phyloP scores from a whole-genome alignment of 345 rosid genomes.

The Cardiospermum halicacabum region DNA sequence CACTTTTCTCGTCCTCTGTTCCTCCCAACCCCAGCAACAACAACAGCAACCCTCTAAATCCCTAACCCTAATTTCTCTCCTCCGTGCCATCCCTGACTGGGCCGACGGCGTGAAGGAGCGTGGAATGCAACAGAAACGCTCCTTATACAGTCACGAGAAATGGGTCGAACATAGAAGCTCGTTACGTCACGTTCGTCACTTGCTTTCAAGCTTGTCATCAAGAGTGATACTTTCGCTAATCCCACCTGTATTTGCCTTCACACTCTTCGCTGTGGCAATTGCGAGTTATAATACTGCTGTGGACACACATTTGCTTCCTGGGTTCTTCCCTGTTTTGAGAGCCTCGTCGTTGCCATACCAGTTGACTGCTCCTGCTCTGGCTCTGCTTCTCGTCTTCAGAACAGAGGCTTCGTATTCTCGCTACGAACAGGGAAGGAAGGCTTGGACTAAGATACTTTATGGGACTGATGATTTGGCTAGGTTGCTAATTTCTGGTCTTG shows the following conservation, averaged over 20 bases:
- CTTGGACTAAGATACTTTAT: conserved; percentile 75
- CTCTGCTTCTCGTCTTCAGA: conserved; percentile 81
- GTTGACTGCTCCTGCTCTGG: conserved; percentile 86
- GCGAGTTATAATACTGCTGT: conserved; percentile 76
- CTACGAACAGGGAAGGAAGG: conserved; percentile 72
- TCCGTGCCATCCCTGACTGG: conserved; percentile 80
- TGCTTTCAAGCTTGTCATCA: conserved; percentile 64
- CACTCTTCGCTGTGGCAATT: conserved; percentile 51
- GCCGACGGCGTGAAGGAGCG: conserved; percentile 75
- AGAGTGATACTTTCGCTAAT: conserved; percentile 80
- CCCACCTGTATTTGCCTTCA: conserved; percentile 81
- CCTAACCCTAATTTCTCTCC: conserved; percentile 43
- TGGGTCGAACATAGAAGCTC: conserved; percentile 95
- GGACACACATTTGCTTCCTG: conserved; percentile 50
- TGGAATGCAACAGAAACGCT: conserved; percentile 65
- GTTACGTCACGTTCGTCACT: conserved; percentile 71
- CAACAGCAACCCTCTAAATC: conserved; percentile 8
- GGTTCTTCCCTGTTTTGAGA: conserved; percentile 59
- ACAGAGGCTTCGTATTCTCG: conserved; percentile 96
- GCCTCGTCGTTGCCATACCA: conserved; percentile 85
- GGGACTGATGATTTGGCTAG: conserved; percentile 72
- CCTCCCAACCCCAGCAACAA: conserved; percentile 22
- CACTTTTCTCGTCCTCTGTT: conserved; percentile 23
- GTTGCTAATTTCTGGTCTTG: conserved; percentile 44
- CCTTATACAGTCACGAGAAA: conserved; percentile 70